Evolutionary conservation across 192 early-diverging fungal species (phyloP).

Genomic region (Borealophlyctis nickersoniae): DNA sequence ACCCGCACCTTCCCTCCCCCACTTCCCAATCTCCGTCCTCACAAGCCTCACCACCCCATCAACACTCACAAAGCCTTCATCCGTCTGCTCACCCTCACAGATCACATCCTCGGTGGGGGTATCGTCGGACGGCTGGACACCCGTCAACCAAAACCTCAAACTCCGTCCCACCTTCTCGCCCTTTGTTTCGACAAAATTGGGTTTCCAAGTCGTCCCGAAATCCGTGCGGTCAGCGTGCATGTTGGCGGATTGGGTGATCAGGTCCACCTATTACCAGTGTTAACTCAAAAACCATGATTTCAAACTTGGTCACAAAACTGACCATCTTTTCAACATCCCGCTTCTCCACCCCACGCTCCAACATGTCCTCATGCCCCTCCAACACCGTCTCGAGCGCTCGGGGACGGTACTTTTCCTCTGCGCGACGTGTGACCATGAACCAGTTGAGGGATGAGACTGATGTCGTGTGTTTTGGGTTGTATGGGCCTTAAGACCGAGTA

Average conservation of each 20-base stretch:
- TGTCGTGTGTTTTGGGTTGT: slow-evolving; percentile 72
- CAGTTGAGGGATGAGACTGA: slow-evolving; percentile 80
- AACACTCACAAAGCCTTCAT: background rate
- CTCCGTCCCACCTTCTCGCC: slow-evolving; percentile 7
- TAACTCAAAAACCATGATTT: background rate
- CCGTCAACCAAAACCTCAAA: slow-evolving; percentile 11
- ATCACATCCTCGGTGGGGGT: background rate
- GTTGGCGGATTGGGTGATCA: slow-evolving; percentile 2
- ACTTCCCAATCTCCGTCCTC: background rate
- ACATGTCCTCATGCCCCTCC: slow-evolving; percentile 1
- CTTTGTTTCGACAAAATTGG: background rate
- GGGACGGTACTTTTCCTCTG: background rate
- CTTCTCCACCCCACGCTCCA: background rate
- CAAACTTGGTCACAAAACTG: background rate
- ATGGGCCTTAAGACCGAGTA: slow-evolving; percentile 73
- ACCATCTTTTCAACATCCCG: slow-evolving; percentile 21
- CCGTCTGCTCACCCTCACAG: background rate
- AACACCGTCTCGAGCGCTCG: background rate
- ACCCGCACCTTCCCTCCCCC: background rate
- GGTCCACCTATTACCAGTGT: background rate
- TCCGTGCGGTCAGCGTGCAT: slow-evolving; percentile 5
- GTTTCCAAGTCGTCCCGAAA: slow-evolving; percentile 6
- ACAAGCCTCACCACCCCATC: background rate
- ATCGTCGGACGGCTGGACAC: background rate
- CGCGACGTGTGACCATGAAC: slow-evolving; percentile 65